Evolutionary conservation across 768 basidiomycete genomes (phyloP), one percentile per base, ranked within the genome.

Genomic region (Pisolithus sp.): DNA sequence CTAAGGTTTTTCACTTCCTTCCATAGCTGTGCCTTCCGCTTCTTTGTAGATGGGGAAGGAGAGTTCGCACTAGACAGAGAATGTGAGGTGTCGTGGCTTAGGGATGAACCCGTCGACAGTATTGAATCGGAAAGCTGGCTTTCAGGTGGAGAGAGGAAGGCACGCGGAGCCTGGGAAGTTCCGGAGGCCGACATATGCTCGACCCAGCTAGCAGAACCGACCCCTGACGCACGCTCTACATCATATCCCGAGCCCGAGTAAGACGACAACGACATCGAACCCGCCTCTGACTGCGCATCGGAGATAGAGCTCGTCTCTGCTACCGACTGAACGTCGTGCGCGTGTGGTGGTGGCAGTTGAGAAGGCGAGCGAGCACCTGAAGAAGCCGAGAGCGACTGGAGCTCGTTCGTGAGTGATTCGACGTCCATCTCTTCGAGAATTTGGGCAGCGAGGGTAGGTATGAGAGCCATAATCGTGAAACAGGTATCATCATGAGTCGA

Each of bases 21-120:
- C 95, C 95, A 98, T 7, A 98, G 73, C 60, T 94, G 86, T 1
- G 78, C 80, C 64, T 86, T 93, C n/a, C 79, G 82, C 54, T 78
- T 73, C 23, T 71, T 69, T 39, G 57, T 54, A 39, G 51, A 56
- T 17, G 61, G 57, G 4, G 44, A 37, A 7, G 39, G 42, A 1
- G 59, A 56, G 12, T 36, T 36, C 9, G 52, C 55, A 47, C 24
- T 40, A 17, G 50, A 41, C 10, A 15, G 47, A 7, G 34, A 6
- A 18, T 47, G 45, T 13, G 39, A 40, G 24, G 44, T 53, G 21
- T 52, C 44, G 1, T 59, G 57, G 39, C 71, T 72, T 18, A 66
- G 51, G 36, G 68, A 61, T 7, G 75, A 74, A 50, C 66, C 70
- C 2, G 60, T 54, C 0, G 73, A 74, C 1, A 65, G 58, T n/a